Base-by-base conservation (phyloP, 176 grass and related monocot species). In the Echinochloa phyllopogon region DNA sequence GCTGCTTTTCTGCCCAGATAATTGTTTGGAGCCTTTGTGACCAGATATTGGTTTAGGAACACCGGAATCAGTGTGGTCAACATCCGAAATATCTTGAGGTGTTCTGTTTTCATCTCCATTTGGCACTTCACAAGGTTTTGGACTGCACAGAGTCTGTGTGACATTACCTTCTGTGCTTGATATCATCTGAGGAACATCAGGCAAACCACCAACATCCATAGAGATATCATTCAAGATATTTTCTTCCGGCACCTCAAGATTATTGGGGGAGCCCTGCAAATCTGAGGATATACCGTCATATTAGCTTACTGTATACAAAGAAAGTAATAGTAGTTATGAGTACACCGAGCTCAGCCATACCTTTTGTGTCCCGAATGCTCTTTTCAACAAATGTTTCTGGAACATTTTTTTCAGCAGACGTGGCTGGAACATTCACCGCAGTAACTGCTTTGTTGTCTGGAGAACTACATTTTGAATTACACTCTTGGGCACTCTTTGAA, bases 401-500 rank as follows among this genome's bases (percentile, higher is more conserved):
- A 23, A 69, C 40, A 43, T n/a, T 43, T 23, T 43, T 10, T 69
- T 23, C 21, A 65, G 21, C 10, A 0, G 42, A 24, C 24, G 10
- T 23, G 40, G 40, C 10, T 69, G 17, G 67, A 72, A 83, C 76
- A 71, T 80, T 80, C 16, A 10, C 62, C 45, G 47, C 52, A 51
- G 69, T 62, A 79, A 24, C 33, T 65, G 25, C 50, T 41, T 73
- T 76, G 52, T 53, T 72, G 80, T 58, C 61, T 80, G 41, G 74
- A 78, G 79, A 83, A 24, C 36, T 82, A 38, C 77, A 74, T 74
- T 88, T 78, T 41, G 51, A 87, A 59, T 84, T 88, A 74, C 76
- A 84, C 85, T 86, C 80, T 63, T 77, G 85, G 27, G 80, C 58
- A 57, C 38, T 75, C 52, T 66, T 81, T 10, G 59, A 38, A 84